Evolutionary conservation across 169 alveolate genomes (phyloP).

Genomic region (Cryptosporidium ubiquitum): DNA sequence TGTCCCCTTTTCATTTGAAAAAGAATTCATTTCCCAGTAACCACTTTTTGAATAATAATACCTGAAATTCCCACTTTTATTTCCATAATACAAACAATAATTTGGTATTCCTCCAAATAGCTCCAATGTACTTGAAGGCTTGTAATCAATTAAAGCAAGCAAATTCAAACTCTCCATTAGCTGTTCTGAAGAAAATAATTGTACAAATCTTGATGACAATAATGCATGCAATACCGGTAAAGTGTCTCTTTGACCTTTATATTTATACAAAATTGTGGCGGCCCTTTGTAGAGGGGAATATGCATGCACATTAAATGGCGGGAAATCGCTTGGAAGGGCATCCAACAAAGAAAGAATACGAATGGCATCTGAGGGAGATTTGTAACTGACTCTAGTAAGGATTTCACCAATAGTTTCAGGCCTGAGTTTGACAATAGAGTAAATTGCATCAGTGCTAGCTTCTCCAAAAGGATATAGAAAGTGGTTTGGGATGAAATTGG

Average conservation of each 20-base stretch:
- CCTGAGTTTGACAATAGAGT: constrained; percentile 46
- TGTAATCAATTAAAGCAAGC: constrained; percentile 37
- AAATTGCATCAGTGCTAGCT: constrained; percentile 42
- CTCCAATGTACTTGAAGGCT: constrained; percentile 7
- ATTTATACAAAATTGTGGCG: constrained; percentile 23
- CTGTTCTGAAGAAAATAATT: constrained; percentile 33
- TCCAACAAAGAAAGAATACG: constrained; percentile 36
- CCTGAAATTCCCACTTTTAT: not conserved
- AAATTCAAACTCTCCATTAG: constrained; percentile 18
- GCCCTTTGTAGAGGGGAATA: constrained; percentile 67
- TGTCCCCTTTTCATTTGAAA: not conserved
- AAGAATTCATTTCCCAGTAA: constrained; percentile 4
- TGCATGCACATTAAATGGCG: constrained; percentile 32
- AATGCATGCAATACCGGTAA: constrained; percentile 37
- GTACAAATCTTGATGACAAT: constrained; percentile 16
- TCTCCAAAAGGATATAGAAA: constrained; percentile 59
- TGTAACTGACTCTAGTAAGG: constrained; percentile 19
- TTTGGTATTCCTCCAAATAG: constrained; percentile 42
- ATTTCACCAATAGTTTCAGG: constrained; percentile 73
- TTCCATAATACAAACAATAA: not conserved
- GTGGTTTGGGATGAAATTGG: not conserved
- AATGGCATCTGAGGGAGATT: constrained; percentile 22
- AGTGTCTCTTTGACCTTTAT: constrained; percentile 38
- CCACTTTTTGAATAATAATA: not conserved
- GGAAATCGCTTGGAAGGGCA: constrained; percentile 55